Evolutionary conservation across 805 yeast species (phyloP).

Genomic region (Clavispora asparagi): DNA sequence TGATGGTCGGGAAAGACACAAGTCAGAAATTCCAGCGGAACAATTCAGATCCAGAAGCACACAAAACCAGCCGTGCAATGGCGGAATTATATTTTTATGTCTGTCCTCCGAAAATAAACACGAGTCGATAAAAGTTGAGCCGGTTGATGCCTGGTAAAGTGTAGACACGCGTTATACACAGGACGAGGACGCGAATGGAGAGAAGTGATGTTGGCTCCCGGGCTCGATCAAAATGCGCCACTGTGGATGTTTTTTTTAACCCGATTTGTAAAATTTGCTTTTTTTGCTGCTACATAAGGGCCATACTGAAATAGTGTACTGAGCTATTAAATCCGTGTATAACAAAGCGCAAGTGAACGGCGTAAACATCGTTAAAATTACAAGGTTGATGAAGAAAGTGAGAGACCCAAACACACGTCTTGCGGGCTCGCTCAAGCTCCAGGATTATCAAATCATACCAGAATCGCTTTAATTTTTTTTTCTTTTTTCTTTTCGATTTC

Average conservation of each 20-base stretch:
- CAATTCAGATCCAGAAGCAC: background rate
- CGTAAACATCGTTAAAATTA: conserved; percentile 15
- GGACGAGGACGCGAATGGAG: background rate
- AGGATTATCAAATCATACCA: background rate
- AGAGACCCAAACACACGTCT: background rate
- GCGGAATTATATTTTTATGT: background rate
- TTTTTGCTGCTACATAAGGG: background rate
- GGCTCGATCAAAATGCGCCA: no score
- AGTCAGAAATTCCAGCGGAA: background rate
- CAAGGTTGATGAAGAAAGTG: conserved; percentile 1
- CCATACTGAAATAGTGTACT: background rate
- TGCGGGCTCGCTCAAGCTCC: background rate
- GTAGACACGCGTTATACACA: background rate
- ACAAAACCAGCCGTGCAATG: background rate
- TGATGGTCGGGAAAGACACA: background rate
- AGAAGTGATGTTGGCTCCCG: no score
- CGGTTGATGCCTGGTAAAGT: background rate
- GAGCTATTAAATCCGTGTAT: background rate
- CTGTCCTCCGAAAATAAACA: background rate
- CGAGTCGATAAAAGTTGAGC: background rate
- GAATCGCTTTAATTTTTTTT: background rate
- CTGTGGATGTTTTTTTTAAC: no score
- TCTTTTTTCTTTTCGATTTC: background rate
- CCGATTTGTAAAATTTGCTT: no score
- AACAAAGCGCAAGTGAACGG: conserved; percentile 2